Evolutionary conservation across 2,329 filamentous ascomycete species (phyloP).

Genomic region (Orbilia brochopaga): DNA sequence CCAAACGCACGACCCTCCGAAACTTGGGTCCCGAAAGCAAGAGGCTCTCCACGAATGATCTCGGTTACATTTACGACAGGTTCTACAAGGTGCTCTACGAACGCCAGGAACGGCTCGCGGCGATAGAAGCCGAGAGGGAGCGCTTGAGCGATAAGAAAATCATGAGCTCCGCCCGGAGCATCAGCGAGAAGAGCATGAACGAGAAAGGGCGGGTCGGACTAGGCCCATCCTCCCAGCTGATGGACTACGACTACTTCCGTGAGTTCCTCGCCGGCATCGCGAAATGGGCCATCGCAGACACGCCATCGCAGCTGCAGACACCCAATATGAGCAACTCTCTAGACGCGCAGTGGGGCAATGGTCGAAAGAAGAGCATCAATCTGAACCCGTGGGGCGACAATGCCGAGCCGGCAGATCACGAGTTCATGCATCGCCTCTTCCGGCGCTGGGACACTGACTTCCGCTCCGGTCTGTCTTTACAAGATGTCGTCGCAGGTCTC

Average conservation of each 20-base stretch:
- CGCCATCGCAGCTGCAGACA: conserved; percentile 64
- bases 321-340: conserved; percentile 57
- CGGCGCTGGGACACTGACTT: conserved; percentile 83
- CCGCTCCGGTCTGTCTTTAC: conserved; percentile 77
- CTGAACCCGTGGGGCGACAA: conserved; percentile 65
- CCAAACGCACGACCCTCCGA: conserved; percentile 92
- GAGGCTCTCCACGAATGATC: conserved; percentile 79
- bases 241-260: conserved; percentile 96
- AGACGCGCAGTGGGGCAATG: conserved; percentile 56
- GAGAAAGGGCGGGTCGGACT: conserved; percentile 87
- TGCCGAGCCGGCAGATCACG: conserved; percentile 83
- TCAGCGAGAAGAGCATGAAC: conserved; percentile 58
- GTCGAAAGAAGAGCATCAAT: conserved; percentile 40
- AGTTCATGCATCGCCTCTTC: conserved; percentile 89
- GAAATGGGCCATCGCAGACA: conserved; percentile 91
- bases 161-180: conserved; percentile 39
- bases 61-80: conserved; percentile 88
- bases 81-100: conserved; percentile 94
- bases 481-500: conserved; percentile 89
- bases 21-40: conserved; percentile 97
- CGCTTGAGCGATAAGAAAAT: conserved; percentile 43
- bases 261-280: conserved; percentile 89
- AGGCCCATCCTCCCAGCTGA: conserved; percentile 85
- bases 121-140: conserved; percentile 75
- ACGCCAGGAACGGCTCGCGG: conserved; percentile 78